Conservation (phyloP, 177 flowering plant genomes). For the Vitis hybrid region DNA sequence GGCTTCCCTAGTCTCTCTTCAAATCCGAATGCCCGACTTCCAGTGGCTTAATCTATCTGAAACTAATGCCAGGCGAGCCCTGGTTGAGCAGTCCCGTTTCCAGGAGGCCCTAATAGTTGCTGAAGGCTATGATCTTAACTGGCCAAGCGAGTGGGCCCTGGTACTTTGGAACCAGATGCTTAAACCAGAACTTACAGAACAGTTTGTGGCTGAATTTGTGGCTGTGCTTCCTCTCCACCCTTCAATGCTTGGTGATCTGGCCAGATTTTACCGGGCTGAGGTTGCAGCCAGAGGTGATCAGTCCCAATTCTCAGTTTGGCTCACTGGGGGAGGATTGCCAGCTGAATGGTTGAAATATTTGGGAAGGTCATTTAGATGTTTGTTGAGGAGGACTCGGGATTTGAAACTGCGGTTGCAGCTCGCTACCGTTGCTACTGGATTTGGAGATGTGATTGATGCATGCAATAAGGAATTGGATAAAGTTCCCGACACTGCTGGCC, state of each 20-base stretch:
- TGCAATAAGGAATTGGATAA: constrained; percentile 64
- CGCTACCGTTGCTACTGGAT: constrained; percentile 81
- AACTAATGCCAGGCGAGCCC: constrained; percentile 89
- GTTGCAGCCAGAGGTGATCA: constrained; percentile 93
- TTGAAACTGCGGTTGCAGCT: constrained; percentile 64
- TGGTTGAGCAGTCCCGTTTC: constrained; percentile 96
- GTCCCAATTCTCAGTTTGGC: constrained; percentile 95
- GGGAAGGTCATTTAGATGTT: constrained; percentile 80
- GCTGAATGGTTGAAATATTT: constrained; percentile 96
- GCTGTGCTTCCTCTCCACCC: constrained; percentile 91
- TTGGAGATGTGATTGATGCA: constrained; percentile 63
- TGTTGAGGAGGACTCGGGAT: constrained; percentile 83
- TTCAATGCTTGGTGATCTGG: constrained; percentile 78
- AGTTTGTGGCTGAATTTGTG: constrained; percentile 90
- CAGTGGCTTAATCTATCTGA: constrained; percentile 80
- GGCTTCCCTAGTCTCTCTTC: constrained; percentile 92
- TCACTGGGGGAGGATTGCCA: constrained; percentile 91
- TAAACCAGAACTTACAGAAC: constrained; percentile 87
- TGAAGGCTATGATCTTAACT: constrained; percentile 90
- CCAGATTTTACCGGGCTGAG: constrained; percentile 85
- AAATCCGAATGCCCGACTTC: constrained; percentile 94
- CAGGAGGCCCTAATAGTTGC: constrained; percentile 96
- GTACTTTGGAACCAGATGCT: constrained; percentile 98
- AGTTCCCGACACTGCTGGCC: constrained; percentile 86
- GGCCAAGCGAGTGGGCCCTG: constrained; percentile 92